These are phyloP conservation scores for Purpureocillium lavendulum DNA, from an alignment of 2,329 filamentous ascomycete genomes.

Conservation along the genomic window DNA sequence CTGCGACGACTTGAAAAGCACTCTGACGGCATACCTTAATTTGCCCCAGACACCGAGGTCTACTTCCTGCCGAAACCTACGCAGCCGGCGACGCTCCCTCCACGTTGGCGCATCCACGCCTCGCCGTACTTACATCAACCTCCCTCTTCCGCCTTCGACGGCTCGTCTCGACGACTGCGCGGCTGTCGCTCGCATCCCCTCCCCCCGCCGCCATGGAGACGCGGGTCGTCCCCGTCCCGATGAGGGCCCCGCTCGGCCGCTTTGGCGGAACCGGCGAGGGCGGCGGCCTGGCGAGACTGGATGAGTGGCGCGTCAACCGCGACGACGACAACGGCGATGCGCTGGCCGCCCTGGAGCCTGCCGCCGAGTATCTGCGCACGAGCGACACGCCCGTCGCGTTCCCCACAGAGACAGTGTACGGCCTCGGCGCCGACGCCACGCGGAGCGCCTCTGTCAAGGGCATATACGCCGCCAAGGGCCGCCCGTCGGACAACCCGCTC, in stretches of 20 bases:
- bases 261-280: slow-evolving; percentile 16
- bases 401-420: slow-evolving; percentile 96
- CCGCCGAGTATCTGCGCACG: slow-evolving; percentile 56
- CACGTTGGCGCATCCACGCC: too few relatives aligned
- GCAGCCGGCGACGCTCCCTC: too few relatives aligned
- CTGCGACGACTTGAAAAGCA: too few relatives aligned
- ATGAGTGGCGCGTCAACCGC: slow-evolving; percentile 32
- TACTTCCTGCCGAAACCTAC: too few relatives aligned
- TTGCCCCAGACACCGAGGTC: too few relatives aligned
- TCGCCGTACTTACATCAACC: too few relatives aligned
- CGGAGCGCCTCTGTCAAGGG: slow-evolving; percentile 73
- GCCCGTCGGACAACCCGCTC: slow-evolving; percentile 89
- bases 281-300: slow-evolving; percentile 22
- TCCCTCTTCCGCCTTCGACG: background rate
- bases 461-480: slow-evolving; percentile 87
- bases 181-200: too few relatives aligned
- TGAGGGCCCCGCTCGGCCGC: slow-evolving; percentile 21
- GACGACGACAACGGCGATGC: slow-evolving; percentile 14
- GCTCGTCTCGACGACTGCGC: background rate
- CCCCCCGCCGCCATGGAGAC: slow-evolving; percentile 26
- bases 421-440: slow-evolving; percentile 91
- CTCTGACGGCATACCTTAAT: too few relatives aligned
- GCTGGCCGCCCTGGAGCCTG: slow-evolving; percentile 44
- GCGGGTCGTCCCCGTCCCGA: slow-evolving; percentile 26
- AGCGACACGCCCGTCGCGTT: slow-evolving; percentile 80